Evolutionary conservation across 768 basidiomycete species (phyloP), one percentile per base, ranked within the genome.

Genomic region (Thelephora aurantiotincta): DNA sequence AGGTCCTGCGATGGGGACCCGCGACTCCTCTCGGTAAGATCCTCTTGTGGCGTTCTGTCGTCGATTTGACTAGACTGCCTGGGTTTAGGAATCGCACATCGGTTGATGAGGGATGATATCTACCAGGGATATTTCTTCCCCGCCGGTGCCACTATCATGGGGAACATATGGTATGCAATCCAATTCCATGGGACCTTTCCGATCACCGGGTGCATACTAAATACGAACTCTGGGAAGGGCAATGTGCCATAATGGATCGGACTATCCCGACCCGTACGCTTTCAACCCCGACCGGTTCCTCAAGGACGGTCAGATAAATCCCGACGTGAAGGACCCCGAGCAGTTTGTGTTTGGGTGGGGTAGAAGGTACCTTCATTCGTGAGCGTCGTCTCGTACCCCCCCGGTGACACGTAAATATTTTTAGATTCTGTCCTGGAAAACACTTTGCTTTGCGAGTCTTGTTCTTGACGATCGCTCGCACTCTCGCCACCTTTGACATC

Each of bases 21-120:
- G 49, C 51, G 19, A 53, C 44, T n/a, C 55, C 55, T 2, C 20
- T 54, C 18, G 57, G 55, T 54, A 34, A 1, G 36, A 14, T 11
- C 46, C 7, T 14, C 38, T 20, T 26, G 33, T 43, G n/a, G n/a
- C n/a, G n/a, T n/a, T n/a, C n/a, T n/a, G 12, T 9, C 11, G 18
- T 14, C 18, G 16, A 9, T 41, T 14, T 7, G 16, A n/a, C 38
- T 41, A 14, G 11, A 41, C 38, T n/a, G n/a, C n/a, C n/a, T 41
- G 22, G 16, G 9, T 41, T 12, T 34, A 80, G 80, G 69, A 46
- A 67, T 82, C 35, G 80, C 81, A 0, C 81, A 82, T 50, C 68
- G 78, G 42, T 52, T 79, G 54, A 77, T 70, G 66, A 72, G 80
- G 57, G 76, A 82, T 52, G 79, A 84, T 54, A 60, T 77, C 35